Base-by-base conservation (phyloP, 805 yeast species). In the Lipomyces orientalis region DNA sequence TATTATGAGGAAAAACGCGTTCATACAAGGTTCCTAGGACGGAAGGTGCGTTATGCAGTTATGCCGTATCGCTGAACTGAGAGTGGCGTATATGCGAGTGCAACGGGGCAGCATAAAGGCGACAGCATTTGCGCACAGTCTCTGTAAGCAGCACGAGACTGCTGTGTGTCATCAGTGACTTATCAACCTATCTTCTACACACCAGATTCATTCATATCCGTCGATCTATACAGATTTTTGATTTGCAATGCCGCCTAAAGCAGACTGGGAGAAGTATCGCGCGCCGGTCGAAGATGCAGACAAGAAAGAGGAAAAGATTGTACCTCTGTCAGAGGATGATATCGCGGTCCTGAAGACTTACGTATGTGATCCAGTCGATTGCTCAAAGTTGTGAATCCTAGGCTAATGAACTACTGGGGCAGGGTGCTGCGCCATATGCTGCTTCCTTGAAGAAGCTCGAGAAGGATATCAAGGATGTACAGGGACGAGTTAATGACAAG, bases 231-330 rank as follows among this genome's bases (percentile, higher is more conserved):
- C 55, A 43, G 49, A 12, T 8, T 43, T 43, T 22, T 31, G 19
- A 19, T 14, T 22, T 16, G 37, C 62, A 72, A 93, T 93, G 98
- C 93, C 98, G 69, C 97, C 98, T 74, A 95, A 93, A 83, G 95
- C 93, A 65, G 97, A 95, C 79, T 95, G 99, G 99, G 99, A 96
- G 78, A 95, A 95, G 79, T 92, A 91, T 81, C 89, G 88, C 78
- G 90, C 95, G 61, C 97, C 97, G n/a, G 84, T 83, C 57, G 97
- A 90, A 72, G 88, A 80, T 43, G 83, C 82, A 22, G 85, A 82
- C 19, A 83, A 84, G 65, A 82, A 83, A 62, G 92, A 88, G 61
- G 92, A 88, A 67, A 88, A 91, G 73, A 88, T 90, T 73, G 87
- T 85, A 54, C 99, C 99, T 9, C 85, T 95, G 73, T 85, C 93